Evolutionary conservation across 192 early-diverging fungal species (phyloP), one percentile per base, ranked within the genome.

Genomic region (Umbelopsis sp.): DNA sequence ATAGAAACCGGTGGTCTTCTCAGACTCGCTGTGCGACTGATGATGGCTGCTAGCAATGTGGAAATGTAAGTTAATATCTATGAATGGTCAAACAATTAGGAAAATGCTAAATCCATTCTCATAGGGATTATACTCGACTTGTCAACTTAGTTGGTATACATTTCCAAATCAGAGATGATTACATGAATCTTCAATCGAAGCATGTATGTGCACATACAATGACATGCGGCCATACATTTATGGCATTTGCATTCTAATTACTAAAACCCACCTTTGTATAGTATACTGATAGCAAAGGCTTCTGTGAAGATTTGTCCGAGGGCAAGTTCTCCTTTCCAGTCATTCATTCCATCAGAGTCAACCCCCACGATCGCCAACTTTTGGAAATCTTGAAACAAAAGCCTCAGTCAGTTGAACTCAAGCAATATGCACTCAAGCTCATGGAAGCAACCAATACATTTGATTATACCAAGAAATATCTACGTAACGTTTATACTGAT

Each of bases 151-250:
- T 97, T 43, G 95, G 95, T 4, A 82, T 91, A 45, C 91, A 93
- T 67, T 97, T 91, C 73, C 95, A 97, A 83, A 89, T 97, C 56
- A 88, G 94, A 43, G 95, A 97, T 77, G 95, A 97, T 68, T 96
- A 91, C 54, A 86, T 95, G 80, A 97, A 97, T 76, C 81, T 97
- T 31, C 82, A 84, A 70, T 91, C 93, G 0, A 66, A 59, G 11
- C 50, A 72, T 41, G 76, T 71, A 74, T 31, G 51, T 52, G 24
- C 29, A 44, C 38, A 0, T 41, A 1, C 12, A 6, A 41, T 41
- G 7, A 11, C 12, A 25, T 44, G 26, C 20, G 36, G 22, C n/a
- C 3, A 11, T 17, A 10, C 11, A 1, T 56, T 3, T 3, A 52
- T 43, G 45, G 26, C 21, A 1, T 69, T 25, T 43, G 17, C 12